Percentiles rank a stretch among this genome's conserved stretches.
Evolutionary conservation across 73 alveolate species (phyloP).

Genomic region (Paramecium octaurelia): DNA sequence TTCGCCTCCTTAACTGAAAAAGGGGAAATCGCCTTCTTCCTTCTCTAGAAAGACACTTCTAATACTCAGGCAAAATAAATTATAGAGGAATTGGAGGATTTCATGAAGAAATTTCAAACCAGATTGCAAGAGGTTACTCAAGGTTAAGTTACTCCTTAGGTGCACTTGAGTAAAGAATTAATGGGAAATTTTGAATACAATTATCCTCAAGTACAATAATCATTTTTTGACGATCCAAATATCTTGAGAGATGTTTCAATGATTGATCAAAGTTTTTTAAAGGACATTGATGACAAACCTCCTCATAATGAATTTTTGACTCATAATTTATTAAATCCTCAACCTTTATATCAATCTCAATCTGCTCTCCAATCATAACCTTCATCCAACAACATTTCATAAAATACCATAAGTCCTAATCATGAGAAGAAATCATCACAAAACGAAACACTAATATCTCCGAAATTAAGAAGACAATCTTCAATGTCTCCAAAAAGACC

Average conservation of each 20-base stretch:
- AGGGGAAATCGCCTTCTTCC: background rate
- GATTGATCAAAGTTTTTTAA: conserved; percentile 31
- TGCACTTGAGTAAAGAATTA: background rate
- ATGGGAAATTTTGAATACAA: conserved; percentile 18
- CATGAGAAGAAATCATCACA: background rate
- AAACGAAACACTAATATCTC: background rate
- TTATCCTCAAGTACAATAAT: conserved; percentile 14
- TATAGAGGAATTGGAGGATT: background rate
- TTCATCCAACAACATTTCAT: background rate
- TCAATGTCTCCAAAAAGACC: conserved; percentile 56
- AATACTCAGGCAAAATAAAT: background rate
- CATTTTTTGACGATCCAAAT: conserved; percentile 23
- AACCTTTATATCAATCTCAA: background rate
- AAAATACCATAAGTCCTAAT: background rate
- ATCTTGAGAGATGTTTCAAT: conserved; percentile 10
- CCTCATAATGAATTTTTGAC: conserved; percentile 49
- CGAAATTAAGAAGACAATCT: conserved; percentile 22
- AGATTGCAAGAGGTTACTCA: conserved; percentile 12
- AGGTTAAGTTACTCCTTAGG: background rate
- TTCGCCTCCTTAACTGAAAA: background rate
- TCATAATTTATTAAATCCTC: background rate
- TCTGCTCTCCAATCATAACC: background rate
- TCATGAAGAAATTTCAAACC: background rate
- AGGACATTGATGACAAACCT: conserved; percentile 38
- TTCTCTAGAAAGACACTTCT: background rate